Base-by-base conservation (phyloP, 768 basidiomycete species). In the Asterophora lycoperdoides region DNA sequence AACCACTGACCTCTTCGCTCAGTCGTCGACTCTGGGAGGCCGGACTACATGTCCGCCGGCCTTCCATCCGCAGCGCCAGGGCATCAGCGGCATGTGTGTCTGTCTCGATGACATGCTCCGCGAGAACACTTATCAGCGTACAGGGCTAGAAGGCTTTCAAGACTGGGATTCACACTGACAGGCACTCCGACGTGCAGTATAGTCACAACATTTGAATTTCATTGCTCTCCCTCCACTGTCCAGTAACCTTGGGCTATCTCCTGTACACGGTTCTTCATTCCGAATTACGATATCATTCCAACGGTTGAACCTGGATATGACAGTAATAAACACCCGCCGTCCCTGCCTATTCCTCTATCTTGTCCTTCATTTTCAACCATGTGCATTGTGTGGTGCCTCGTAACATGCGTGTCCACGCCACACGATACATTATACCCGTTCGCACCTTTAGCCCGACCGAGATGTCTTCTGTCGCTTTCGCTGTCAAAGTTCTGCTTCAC, bases 31-130 rank as follows among this genome's bases (percentile, higher is more conserved):
- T 41, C 23, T 41, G 26, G 23, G 9, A n/a, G 8, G 23, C 20
- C 33, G 30, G 11, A 19, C 43, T 44, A 26, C 23, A 11, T 23
- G 20, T 20, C 36, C 17, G 17, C 23, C 19, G 20, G 14, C 15
- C 52, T 53, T 53, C 52, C 39, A 53, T 49, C 52, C 52, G 52
- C 47, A 40, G 8, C 35, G 39, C 35, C 32, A 41, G 26, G n/a
- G 26, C 44, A 47, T 53, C 52, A 53, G 15, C 42, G 33, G 32
- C 9, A 14, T 23, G 14, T 13, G 5, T 33, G n/a, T 14, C 4
- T 5, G 23, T 19, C 19, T 38, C 37, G 37, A 8, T 17, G 18
- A 42, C 19, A 4, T 28, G 15, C 9, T 14, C n/a, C 42, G 15
- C 43, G 4, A 40, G 18, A 40, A 40, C 18, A 20, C 38, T 5